These are phyloP conservation scores for Striga hermonthica DNA, from an alignment of 305 asterid genomes.

Conservation along the genomic window DNA sequence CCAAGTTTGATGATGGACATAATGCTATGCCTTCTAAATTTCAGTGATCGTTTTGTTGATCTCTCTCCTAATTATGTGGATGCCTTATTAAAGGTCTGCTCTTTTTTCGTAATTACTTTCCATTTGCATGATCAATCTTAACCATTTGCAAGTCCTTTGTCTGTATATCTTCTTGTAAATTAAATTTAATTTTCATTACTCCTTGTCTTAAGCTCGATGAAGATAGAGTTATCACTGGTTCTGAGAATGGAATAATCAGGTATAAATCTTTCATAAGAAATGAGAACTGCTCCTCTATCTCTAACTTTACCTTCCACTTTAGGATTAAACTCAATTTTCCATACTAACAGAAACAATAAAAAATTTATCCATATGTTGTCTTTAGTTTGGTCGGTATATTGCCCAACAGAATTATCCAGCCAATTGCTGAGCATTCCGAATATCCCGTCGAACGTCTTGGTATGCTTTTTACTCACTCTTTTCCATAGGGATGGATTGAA, in stretches of 20 bases:
- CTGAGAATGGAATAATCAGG: constrained; percentile 89
- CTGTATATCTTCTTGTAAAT: not conserved
- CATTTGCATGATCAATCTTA: not conserved
- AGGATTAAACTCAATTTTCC: constrained; percentile 12
- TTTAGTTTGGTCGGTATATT: constrained; percentile 79
- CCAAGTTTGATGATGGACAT: constrained; percentile 24
- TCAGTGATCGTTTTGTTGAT: constrained; percentile 87
- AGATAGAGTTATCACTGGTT: constrained; percentile 83
- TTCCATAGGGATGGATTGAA: not conserved
- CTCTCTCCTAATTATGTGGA: constrained; percentile 79
- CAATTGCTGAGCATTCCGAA: constrained; percentile 90
- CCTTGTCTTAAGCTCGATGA: constrained; percentile 68
- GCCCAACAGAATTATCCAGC: constrained; percentile 92
- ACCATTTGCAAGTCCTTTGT: not conserved
- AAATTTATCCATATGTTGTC: constrained; percentile 6
- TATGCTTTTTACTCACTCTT: constrained; percentile 35
- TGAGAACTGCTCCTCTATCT: not conserved
- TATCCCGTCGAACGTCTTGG: constrained; percentile 90
- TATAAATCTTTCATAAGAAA: constrained; percentile 29
- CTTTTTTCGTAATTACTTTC: constrained; percentile 11
- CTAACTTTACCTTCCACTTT: not conserved
- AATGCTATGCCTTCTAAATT: constrained; percentile 29
- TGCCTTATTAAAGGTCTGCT: constrained; percentile 72
- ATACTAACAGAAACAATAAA: too few species aligned
- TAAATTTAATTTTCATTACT: constrained; percentile 1